Conservation (phyloP, 140 eudicot genomes). For the Erigeron philadelphicus region DNA sequence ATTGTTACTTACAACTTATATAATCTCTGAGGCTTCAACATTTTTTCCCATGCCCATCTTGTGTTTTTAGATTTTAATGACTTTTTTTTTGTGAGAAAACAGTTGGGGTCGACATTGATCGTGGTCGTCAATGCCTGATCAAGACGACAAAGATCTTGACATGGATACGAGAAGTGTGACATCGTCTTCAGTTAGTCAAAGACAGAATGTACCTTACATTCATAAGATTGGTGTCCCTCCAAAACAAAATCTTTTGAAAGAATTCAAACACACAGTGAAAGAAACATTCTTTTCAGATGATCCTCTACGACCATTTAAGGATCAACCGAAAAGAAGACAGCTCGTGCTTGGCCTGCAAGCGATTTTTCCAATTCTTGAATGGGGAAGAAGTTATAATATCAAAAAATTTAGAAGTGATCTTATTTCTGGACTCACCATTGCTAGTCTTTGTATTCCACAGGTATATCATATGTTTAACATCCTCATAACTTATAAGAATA, state of each 20-base stretch:
- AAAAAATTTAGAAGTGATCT: constrained; percentile 63
- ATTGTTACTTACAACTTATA: constrained; percentile 22
- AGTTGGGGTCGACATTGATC: neutral
- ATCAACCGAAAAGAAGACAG: constrained; percentile 48
- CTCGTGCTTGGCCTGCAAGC: constrained; percentile 48
- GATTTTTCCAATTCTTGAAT: constrained; percentile 66
- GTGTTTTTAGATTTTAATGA: constrained; percentile 11
- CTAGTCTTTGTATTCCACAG: constrained; percentile 84
- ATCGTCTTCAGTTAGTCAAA: constrained; percentile 20
- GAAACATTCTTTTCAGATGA: constrained; percentile 64
- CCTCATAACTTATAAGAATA: no score
- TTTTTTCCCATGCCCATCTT: neutral
- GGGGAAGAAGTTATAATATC: constrained; percentile 61
- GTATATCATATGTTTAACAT: no score
- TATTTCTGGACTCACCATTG: constrained; percentile 82
- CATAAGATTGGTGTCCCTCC: constrained; percentile 68
- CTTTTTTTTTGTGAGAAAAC: constrained; percentile 12
- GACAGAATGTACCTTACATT: constrained; percentile 35
- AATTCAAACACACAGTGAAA: constrained; percentile 42
- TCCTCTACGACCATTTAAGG: constrained; percentile 52
- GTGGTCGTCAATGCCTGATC: constrained; percentile 30
- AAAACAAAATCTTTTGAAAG: constrained; percentile 45
- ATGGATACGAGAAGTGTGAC: constrained; percentile 38
- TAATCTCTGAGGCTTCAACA: constrained; percentile 16
- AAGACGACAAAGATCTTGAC: constrained; percentile 29